phyloP scores from a whole-genome alignment of 1,284 basidiomycete species.

The Limonomyces culmigenus region DNA sequence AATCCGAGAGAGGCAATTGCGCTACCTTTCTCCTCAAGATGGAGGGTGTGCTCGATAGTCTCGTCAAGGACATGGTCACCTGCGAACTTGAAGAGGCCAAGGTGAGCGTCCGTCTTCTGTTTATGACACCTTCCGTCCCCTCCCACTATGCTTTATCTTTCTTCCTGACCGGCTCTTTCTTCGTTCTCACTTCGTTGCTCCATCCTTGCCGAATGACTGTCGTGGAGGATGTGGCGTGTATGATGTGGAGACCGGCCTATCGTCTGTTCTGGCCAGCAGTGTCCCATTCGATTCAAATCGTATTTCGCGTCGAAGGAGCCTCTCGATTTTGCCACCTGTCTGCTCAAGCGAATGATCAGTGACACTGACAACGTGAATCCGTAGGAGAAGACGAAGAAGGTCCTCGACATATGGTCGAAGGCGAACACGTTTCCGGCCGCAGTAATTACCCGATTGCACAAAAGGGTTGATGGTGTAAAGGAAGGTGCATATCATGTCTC shows the following conservation, averaged over 20 bases:
- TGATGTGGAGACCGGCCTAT: too few relatives aligned
- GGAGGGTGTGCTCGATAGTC: slow-evolving; percentile 70
- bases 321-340: too few relatives aligned
- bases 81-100: slow-evolving; percentile 52
- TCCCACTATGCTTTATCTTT: neutral
- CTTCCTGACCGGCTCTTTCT: neutral
- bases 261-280: too few relatives aligned
- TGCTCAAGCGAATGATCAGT: too few relatives aligned
- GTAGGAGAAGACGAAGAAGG: slow-evolving; percentile 93
- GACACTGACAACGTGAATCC: too few relatives aligned
- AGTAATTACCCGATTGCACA: slow-evolving; percentile 50
- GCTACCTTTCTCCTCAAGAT: slow-evolving; percentile 75
- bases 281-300: too few relatives aligned
- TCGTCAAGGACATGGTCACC: slow-evolving; percentile 66
- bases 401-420: slow-evolving; percentile 90
- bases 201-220: too few relatives aligned
- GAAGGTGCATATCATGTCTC: slow-evolving; percentile 70
- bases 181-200: too few relatives aligned
- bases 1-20: slow-evolving; percentile 49
- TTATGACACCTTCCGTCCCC: neutral
- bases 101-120: slow-evolving; percentile 33
- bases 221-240: too few relatives aligned
- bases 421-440: slow-evolving; percentile 66
- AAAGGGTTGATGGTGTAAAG: slow-evolving; percentile 35
- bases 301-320: too few relatives aligned